Evolutionary conservation across 257 asterid genomes (phyloP), one percentile per base, ranked within the genome.

Genomic region (Nyctanthes arbortristis): DNA sequence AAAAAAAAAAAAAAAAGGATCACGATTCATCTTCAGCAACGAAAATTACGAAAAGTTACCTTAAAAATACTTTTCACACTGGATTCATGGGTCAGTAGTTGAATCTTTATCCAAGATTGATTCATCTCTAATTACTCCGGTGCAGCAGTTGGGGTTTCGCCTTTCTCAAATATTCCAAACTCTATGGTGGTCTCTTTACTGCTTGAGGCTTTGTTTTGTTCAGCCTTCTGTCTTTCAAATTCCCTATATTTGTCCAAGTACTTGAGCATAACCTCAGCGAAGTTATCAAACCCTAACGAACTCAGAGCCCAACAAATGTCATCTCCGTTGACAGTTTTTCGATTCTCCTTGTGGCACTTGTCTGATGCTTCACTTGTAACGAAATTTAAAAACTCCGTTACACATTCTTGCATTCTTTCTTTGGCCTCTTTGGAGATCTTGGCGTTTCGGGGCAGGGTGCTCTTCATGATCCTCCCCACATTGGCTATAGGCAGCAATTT

Each of bases 401-500:
- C 92, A 55, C 92, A 86, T 68, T 84, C 92, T 74, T 88, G 96
- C 72, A 86, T 72, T 61, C 70, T 82, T 70, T 82, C 86, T 57
- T 84, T 88, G 40, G 90, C 87, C 40, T 88, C 92, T 72, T 80
- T 86, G 0, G 95, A 84, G 25, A 88, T 73, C 78, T 84, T 88
- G 11, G 92, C 88, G 10, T 52, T 72, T 4, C 80, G 69, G 35
- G 92, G 95, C 20, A 88, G 80, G 71, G 80, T 77, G 58, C 75
- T 75, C 73, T 79, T 85, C 95, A 88, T 88, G 57, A 88, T 80
- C 79, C 92, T 57, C 28, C 90, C 92, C 14, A 86, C 85, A 45
- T 88, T 88, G n/a, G 96, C 92, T n/a, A 88, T 82, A 1, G 96
- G 96, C 24, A 88, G 79, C 49, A 88, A 66, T 60, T 61, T 80